phyloP scores from a whole-genome alignment of 768 basidiomycete species.

The Trametopsis cervina region DNA sequence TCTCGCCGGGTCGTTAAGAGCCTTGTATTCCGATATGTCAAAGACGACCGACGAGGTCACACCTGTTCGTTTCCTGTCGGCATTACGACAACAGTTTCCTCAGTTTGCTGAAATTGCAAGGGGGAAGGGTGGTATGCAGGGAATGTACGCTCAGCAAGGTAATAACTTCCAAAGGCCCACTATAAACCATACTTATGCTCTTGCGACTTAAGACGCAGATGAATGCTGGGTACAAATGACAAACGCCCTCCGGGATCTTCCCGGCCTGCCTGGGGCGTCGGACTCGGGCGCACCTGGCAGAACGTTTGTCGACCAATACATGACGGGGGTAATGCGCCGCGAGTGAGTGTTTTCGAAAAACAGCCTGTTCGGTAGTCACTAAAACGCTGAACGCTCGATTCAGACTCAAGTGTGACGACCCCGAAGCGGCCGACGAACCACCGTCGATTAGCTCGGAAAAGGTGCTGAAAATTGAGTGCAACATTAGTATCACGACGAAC shows the following conservation, averaged over 20 bases:
- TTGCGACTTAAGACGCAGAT: conserved; percentile 63
- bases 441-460: conserved; percentile 57
- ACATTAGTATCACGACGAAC: conserved; percentile 82
- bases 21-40: conserved; percentile 68
- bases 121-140: conserved; percentile 20
- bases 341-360: conserved; percentile 36
- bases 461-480: conserved; percentile 87
- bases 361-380: conserved; percentile 2
- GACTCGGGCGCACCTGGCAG: conserved; percentile 28
- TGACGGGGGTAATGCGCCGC: conserved; percentile 73
- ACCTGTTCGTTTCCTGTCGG: conserved; percentile 60
- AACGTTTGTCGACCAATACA: conserved; percentile 73
- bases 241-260: conserved; percentile 64
- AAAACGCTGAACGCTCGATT: neutral
- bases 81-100: conserved; percentile 72
- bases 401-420: conserved; percentile 69
- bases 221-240: conserved; percentile 81
- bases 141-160: conserved; percentile 79
- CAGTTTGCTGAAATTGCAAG: conserved; percentile 73
- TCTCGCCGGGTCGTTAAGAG: conserved; percentile 48
- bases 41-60: conserved; percentile 70
- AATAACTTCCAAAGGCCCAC: neutral
- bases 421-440: conserved; percentile 68
- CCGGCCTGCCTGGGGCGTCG: conserved; percentile 30
- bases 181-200: neutral